These are phyloP conservation scores for Pholiota conissans DNA, from an alignment of 768 basidiomycete species.

Conservation along the genomic window DNA sequence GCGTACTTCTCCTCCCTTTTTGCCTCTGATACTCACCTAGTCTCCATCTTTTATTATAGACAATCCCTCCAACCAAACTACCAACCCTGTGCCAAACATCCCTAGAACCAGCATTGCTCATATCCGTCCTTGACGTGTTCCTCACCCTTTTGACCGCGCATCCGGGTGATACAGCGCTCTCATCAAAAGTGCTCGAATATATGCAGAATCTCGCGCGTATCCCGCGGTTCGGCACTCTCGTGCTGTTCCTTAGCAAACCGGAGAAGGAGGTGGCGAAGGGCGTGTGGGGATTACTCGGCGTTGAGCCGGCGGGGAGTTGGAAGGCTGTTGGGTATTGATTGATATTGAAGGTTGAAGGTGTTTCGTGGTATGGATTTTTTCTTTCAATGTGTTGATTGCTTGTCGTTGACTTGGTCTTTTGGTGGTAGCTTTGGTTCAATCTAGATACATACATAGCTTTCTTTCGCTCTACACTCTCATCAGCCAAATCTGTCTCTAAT, in stretches of 20 bases:
- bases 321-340: not conserved
- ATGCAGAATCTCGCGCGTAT: conserved; percentile 54
- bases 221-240: conserved; percentile 62
- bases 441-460: too few relatives aligned
- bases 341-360: too few relatives aligned
- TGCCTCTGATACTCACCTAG: not conserved
- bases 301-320: not conserved
- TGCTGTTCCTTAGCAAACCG: conserved; percentile 56
- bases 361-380: not conserved
- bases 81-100: conserved; percentile 69
- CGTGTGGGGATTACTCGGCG: not conserved
- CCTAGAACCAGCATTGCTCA: conserved; percentile 64
- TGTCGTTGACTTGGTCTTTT: too few relatives aligned
- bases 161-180: not conserved
- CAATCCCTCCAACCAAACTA: conserved; percentile 51
- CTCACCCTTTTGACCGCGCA: conserved; percentile 24
- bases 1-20: not conserved
- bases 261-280: conserved; percentile 48
- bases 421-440: too few relatives aligned
- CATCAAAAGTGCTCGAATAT: conserved; percentile 40
- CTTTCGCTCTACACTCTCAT: too few relatives aligned
- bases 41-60: conserved; percentile 32
- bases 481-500: too few relatives aligned
- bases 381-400: not conserved
- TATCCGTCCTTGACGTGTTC: conserved; percentile 57